Percentiles rank a stretch among this genome's conserved stretches.
Conservation (phyloP, 78 protist genomes). For the Dictyostelium intermedium region DNA sequence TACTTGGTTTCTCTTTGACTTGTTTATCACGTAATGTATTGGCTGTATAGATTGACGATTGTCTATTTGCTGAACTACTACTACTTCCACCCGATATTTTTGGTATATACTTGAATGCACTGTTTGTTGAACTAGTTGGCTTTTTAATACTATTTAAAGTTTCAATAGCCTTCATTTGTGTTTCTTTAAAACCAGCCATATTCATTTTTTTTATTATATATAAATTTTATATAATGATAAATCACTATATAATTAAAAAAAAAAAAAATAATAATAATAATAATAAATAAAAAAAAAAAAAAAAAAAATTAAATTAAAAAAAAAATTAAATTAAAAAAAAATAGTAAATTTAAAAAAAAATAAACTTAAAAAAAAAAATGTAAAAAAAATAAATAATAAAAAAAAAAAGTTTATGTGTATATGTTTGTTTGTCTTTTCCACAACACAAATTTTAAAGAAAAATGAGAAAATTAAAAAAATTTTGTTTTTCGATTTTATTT, state of each 20-base stretch:
- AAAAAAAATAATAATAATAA: background rate
- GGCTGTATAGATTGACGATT: conserved; percentile 19
- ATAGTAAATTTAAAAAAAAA: background rate
- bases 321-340: background rate
- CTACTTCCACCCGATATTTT: background rate
- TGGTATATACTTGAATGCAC: background rate
- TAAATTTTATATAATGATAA: background rate
- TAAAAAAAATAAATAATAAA: background rate
- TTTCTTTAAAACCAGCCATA: background rate
- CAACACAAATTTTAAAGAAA: background rate
- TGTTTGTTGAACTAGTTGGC: background rate
- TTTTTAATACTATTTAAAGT: background rate
- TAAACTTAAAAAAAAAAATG: background rate
- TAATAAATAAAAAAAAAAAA: background rate
- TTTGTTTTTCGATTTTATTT: too few species aligned
- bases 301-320: background rate
- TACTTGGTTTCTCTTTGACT: conserved; percentile 7
- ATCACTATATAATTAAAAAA: background rate
- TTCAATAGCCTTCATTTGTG: conserved; percentile 16
- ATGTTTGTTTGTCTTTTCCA: background rate
- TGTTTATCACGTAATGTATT: background rate
- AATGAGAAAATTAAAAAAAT: too few species aligned
- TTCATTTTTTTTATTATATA: background rate
- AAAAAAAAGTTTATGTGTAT: background rate
- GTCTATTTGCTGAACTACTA: background rate